Evolutionary conservation across 2,329 filamentous ascomycete species (phyloP), one percentile per base, ranked within the genome.

Genomic region (Neofusicoccum laricinum): DNA sequence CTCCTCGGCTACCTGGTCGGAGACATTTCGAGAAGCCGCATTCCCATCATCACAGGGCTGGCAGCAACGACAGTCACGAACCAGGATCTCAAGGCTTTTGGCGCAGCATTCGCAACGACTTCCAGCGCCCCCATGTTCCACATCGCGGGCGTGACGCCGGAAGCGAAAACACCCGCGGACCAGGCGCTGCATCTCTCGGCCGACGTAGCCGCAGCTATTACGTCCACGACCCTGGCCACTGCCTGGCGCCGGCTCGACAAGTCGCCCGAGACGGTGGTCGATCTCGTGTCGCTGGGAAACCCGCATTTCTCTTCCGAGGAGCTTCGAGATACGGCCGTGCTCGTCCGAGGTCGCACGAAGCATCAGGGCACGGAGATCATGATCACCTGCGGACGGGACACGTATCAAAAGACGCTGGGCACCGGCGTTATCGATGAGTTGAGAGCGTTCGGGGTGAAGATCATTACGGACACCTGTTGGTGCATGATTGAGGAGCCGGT

Each of bases 391-490:
- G 76, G 64, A 7, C 69, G 71, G 8, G 36, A 66, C 1, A 68
- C 67, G 6, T 67, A 69, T 40, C 50, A 45, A 11, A 57, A 62
- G 68, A 73, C 11, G 72, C 70, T 0, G 77, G 77, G 0, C 65
- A 30, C 25, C 4, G 25, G 5, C 25, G 25, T 73, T 5, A 61
- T 78, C 2, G 64, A 68, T 0, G 58, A 58, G 6, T 43, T 82
- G 1, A 69, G 77, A 14, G 38, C 14, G 0, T 81, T 81, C 58
- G 80, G 80, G 0, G 78, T 70, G 0, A 69, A 71, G 21, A 59
- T 81, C 4, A 69, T 82, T 12, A 81, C 76, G 0, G 80, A 83
- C 65, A 81, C 79, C 0, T 82, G 80, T 61, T 82, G 80, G 80
- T 82, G 80, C 66, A 80, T 82, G 77, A 75, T 82, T 15, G 63